A percentile compares a stretch with the other conserved stretches of the same genome.
phyloP scores from a whole-genome alignment of 306 rosid species.

The Alnus glutinosa region DNA sequence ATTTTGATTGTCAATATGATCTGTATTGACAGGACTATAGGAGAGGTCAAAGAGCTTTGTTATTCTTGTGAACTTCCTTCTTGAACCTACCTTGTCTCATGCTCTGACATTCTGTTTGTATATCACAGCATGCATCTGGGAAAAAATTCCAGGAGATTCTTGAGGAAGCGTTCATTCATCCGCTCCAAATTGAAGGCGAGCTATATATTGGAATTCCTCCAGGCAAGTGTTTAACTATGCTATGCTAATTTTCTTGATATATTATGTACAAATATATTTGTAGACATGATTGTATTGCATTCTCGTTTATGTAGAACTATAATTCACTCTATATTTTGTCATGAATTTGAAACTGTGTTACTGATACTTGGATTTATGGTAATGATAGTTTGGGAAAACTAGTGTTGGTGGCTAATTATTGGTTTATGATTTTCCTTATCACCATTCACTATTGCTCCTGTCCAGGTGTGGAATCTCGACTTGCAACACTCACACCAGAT shows the following conservation, averaged over 20 bases:
- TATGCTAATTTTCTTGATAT: constrained; percentile 9
- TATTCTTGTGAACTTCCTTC: neutral
- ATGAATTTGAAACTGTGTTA: neutral
- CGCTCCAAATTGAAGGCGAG: constrained; percentile 88
- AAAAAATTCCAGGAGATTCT: constrained; percentile 89
- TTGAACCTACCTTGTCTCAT: constrained; percentile 19
- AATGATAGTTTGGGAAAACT: neutral
- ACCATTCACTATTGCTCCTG: constrained; percentile 19
- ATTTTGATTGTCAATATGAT: constrained; percentile 1
- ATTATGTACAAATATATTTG: neutral
- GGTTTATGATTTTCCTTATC: constrained; percentile 21
- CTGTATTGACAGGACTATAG: neutral
- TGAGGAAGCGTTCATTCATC: constrained; percentile 82
- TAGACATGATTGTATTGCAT: neutral
- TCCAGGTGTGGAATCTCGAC: constrained; percentile 92
- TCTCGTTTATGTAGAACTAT: neutral
- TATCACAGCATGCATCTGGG: constrained; percentile 81
- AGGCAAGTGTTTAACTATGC: constrained; percentile 47
- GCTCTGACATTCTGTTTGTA: constrained; percentile 42
- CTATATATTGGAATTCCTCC: constrained; percentile 96
- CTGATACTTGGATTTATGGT: neutral
- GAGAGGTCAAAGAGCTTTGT: constrained; percentile 3
- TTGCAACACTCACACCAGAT: constrained; percentile 75
- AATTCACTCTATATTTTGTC: neutral
- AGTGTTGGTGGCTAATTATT: neutral